Base-by-base conservation (phyloP, 2,329 filamentous ascomycete species). In the Fusarium vanettenii region DNA sequence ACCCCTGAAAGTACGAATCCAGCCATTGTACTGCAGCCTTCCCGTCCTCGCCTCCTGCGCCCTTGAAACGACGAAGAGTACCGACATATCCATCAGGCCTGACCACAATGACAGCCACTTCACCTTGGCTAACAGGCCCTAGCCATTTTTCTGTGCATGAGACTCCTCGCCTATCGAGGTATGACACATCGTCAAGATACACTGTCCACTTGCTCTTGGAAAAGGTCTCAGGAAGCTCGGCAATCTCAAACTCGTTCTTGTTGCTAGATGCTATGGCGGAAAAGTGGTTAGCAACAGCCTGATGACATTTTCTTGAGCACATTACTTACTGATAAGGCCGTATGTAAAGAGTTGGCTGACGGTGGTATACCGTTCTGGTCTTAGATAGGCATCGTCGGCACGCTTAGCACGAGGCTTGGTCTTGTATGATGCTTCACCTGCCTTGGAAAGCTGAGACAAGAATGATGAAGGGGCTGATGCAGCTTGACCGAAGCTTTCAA, bases 271-370 rank as follows among this genome's bases (percentile, higher is more conserved):
- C 72, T 74, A 25, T 16, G 16, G 56, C 5, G 14, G 25, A 37
- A 29, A 14, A 2, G 16, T 20, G 11, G 29, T 72, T 43, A 72
- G 67, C 25, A 6, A 35, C 16, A 35, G n/a, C 6, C 31, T 41
- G 3, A 27, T 22, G 16, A 18, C 3, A 45, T 13, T 13, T 5
- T 18, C 13, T n/a, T 10, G 25, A 52, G 18, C 9, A 50, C 16
- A n/a, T 39, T 7, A 59, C 87, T 80, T 84, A 89, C 88, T 94
- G 45, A 95, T 90, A 5, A 93, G 80, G 0, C 86, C 87, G 78
- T 91, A 93, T 0, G 93, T 94, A 75, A 93, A 92, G 5, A 94
- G 82, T 57, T 91, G 87, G 79, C 91, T 93, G 64, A 91, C 87
- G 2, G 89, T 83, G 0, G 89, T 92, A 77, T 95, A 95, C 63